Evolutionary conservation across 306 rosid genomes (phyloP).

Genomic region (Cicer bijugum): DNA sequence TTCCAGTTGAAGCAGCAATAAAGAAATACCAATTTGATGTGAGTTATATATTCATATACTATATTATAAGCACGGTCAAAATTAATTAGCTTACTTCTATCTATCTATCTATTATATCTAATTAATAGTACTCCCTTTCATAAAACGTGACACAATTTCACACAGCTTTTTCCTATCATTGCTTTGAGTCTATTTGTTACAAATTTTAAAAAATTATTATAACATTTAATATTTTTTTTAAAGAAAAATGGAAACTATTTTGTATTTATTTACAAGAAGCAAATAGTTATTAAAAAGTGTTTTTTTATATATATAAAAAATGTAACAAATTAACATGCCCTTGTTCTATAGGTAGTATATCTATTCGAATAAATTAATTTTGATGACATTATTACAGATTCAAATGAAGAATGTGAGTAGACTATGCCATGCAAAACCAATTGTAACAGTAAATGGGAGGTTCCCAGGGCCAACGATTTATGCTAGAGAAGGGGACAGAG

Average conservation of each 20-base stretch:
- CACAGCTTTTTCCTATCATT: not conserved
- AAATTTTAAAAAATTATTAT: not conserved
- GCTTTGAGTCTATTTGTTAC: not conserved
- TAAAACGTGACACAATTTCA: not conserved
- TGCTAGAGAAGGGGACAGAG: conserved; percentile 77
- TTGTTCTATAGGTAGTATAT: not conserved
- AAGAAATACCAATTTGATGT: conserved; percentile 87
- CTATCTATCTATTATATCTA: not conserved
- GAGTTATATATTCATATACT: conserved; percentile 38
- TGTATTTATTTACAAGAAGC: not conserved
- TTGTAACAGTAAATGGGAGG: conserved; percentile 80
- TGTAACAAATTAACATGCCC: too few species aligned
- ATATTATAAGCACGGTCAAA: not conserved
- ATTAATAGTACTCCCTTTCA: not conserved
- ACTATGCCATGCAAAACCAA: conserved; percentile 82
- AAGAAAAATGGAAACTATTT: not conserved
- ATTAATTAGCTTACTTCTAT: conserved; percentile 15
- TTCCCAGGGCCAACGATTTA: conserved; percentile 82
- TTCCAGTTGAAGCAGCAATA: conserved; percentile 70
- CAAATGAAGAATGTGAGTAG: conserved; percentile 88
- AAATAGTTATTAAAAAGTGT: too few species aligned
- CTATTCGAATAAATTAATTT: not conserved
- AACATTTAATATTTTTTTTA: not conserved
- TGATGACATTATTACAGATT: conserved; percentile 52
- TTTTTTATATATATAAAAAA: too few species aligned